Conservation (phyloP, 2,329 filamentous ascomycete genomes). For the Exserohilum rostratum region DNA sequence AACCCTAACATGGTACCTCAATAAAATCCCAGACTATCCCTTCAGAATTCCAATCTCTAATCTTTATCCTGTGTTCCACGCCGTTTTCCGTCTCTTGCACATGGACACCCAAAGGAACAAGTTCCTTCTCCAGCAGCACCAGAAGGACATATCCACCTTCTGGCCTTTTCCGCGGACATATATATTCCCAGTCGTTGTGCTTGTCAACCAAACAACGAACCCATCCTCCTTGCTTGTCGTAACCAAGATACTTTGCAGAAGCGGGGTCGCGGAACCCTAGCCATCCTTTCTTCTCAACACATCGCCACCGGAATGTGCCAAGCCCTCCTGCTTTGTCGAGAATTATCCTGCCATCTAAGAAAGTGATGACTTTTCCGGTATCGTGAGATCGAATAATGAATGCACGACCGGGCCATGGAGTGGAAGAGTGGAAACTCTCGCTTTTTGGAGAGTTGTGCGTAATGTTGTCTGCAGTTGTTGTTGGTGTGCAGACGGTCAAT, state of each 20-base stretch:
- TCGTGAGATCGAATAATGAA: background rate
- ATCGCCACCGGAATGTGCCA: background rate
- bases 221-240: background rate
- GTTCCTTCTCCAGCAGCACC: background rate
- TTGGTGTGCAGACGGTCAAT: background rate
- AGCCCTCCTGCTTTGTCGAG: background rate
- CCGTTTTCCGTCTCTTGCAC: background rate
- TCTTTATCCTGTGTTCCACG: background rate
- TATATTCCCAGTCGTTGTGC: background rate
- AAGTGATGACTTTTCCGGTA: background rate
- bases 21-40: background rate
- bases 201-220: background rate
- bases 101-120: background rate
- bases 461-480: background rate
- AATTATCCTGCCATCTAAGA: background rate
- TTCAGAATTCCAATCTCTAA: background rate
- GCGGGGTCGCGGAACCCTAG: background rate
- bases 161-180: background rate
- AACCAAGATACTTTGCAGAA: background rate
- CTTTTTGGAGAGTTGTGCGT: background rate
- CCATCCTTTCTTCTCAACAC: background rate
- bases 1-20: background rate
- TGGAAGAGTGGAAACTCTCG: background rate
- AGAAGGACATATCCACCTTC: background rate
- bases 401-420: background rate